Evolutionary conservation across 192 early-diverging fungal genomes (phyloP), one percentile per base, ranked within the genome.

Genomic region (Coemansia sp.): DNA sequence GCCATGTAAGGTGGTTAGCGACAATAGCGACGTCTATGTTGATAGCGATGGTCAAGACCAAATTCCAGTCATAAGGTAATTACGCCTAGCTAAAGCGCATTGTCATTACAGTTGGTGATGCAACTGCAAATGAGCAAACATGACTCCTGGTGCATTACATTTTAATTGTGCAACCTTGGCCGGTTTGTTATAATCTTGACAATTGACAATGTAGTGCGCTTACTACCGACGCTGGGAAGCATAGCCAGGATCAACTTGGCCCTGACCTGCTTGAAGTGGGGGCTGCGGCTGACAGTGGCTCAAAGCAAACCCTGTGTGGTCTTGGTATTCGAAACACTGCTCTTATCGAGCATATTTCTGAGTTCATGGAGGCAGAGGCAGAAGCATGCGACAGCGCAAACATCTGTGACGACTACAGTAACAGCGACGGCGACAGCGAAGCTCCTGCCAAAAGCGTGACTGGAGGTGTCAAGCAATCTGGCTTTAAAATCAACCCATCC

Each of bases 61-160:
- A 14, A 58, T 73, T 4, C 30, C 53, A 0, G 53, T 57, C 17
- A 63, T 66, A 18, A 62, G 59, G 69, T 60, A 65, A 36, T 58
- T 48, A 25, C 34, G 9, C 0, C n/a, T n/a, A n/a, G n/a, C n/a
- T n/a, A n/a, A n/a, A n/a, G n/a, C n/a, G n/a, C n/a, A n/a, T n/a
- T n/a, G n/a, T n/a, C n/a, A n/a, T n/a, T n/a, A n/a, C n/a, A n/a
- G n/a, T n/a, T n/a, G n/a, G n/a, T n/a, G n/a, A n/a, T n/a, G n/a
- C n/a, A n/a, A n/a, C n/a, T n/a, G n/a, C 1, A 4, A 45, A 7
- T 1, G 1, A 0, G 15, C 30, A 31, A 31, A 31, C 30, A 31
- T 31, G 30, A 8, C 30, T 5, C 6, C n/a, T 29, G 13, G 5
- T 45, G 13, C 13, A 2, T 45, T 9, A 4, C 21, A 22, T 27